phyloP scores from a whole-genome alignment of 495 filamentous ascomycete species.

The Tuber borchii region DNA sequence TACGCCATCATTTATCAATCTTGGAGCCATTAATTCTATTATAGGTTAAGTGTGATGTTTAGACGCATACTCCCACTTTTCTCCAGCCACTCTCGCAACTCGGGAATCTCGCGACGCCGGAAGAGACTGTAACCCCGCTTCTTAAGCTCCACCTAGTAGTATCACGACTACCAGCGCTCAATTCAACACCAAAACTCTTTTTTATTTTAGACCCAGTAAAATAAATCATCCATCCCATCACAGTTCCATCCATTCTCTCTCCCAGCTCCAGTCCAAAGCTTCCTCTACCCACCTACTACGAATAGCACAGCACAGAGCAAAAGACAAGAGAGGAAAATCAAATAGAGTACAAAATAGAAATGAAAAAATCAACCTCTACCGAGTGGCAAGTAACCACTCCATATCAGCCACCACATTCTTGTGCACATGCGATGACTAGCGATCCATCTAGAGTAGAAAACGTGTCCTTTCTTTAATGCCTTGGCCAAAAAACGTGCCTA shows the following conservation, averaged over 20 bases:
- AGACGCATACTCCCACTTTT: too few relatives aligned
- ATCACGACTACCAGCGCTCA: neutral
- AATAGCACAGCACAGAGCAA: neutral
- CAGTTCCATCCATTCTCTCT: neutral
- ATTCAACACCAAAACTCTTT: neutral
- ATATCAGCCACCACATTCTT: neutral
- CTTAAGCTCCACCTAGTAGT: neutral
- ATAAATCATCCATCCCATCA: neutral
- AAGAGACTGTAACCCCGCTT: neutral
- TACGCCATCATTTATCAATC: too few relatives aligned
- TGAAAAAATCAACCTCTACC: neutral
- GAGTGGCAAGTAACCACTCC: neutral
- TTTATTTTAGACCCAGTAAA: neutral
- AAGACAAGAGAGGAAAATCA: neutral
- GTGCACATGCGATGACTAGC: neutral
- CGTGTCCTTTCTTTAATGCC: neutral
- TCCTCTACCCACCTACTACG: neutral
- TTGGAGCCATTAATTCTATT: too few relatives aligned
- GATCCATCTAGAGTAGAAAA: neutral
- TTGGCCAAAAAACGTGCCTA: neutral
- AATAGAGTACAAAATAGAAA: neutral
- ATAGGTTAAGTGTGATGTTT: too few relatives aligned
- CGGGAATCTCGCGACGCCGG: too few relatives aligned
- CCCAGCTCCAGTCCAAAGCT: neutral
- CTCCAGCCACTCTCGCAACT: too few relatives aligned